Conservation (phyloP, 1,284 basidiomycete species). For the Cystobasidium slooffiae region DNA sequence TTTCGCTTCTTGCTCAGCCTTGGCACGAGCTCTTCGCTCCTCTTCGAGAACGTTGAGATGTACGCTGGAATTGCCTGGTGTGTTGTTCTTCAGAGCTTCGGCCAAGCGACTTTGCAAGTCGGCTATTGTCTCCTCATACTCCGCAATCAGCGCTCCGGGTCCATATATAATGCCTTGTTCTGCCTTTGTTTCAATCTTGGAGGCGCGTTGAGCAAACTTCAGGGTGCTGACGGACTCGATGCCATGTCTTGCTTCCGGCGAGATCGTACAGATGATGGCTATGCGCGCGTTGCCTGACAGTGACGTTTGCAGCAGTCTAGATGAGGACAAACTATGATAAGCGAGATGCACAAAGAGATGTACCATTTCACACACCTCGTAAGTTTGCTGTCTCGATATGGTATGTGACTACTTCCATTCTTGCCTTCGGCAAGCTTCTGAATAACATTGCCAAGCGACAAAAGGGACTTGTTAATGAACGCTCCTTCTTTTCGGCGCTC, state of each 20-base stretch:
- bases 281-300: slow-evolving; percentile 64
- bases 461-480: slow-evolving; percentile 63
- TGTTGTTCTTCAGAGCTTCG: slow-evolving; percentile 14
- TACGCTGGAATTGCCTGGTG: not conserved
- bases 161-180: slow-evolving; percentile 59
- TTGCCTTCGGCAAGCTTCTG: slow-evolving; percentile 58
- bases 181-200: slow-evolving; percentile 64
- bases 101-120: slow-evolving; percentile 56
- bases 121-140: slow-evolving; percentile 60
- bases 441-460: slow-evolving; percentile 60
- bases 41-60: slow-evolving; percentile 8
- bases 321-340: not conserved
- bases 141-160: slow-evolving; percentile 58
- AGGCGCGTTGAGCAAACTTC: slow-evolving; percentile 64
- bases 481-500: slow-evolving; percentile 64
- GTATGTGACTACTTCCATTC: slow-evolving; percentile 58
- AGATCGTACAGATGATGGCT: slow-evolving; percentile 64
- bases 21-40: slow-evolving; percentile 11
- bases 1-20: slow-evolving; percentile 34
- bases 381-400: slow-evolving; percentile 64
- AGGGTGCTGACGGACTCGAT: slow-evolving; percentile 63
- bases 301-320: slow-evolving; percentile 63
- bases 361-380: slow-evolving; percentile 36
- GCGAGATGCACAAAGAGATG: not conserved
- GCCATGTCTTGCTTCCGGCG: slow-evolving; percentile 60